Base-by-base conservation (phyloP, 495 filamentous ascomycete species). In the Clavariopsis aquatica region DNA sequence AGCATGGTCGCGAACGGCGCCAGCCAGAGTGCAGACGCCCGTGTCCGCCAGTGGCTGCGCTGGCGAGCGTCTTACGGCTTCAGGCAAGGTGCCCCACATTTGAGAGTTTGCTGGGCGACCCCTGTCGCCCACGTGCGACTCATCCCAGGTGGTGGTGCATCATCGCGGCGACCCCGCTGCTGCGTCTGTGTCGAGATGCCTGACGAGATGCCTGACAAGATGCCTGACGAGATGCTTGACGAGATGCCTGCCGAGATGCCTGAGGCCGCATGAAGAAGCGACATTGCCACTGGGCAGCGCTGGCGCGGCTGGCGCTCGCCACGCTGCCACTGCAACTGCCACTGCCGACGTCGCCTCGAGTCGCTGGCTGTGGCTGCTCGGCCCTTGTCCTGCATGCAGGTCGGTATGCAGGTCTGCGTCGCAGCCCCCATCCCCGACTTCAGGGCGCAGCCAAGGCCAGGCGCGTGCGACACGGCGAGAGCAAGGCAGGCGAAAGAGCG, bases 401-500 rank as follows among this genome's bases (percentile, higher is more conserved):
- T n/a, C n/a, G n/a, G n/a, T n/a, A n/a, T n/a, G n/a, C n/a, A n/a
- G n/a, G n/a, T n/a, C n/a, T n/a, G n/a, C n/a, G n/a, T n/a, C n/a
- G n/a, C n/a, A 13, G 31, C 38, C 15, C 38, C 15, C 38, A n/a
- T 43, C 38, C 38, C n/a, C 38, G n/a, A 43, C 38, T 10, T 17
- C 38, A n/a, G 38, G 38, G 38, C 38, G 38, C 38, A 17, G 38
- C 38, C 38, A 43, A 43, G 38, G 5, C 38, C 13, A 43, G 38
- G 2, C 2, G 38, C 13, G 38, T 27, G 51, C 24, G 23, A 26
- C n/a, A 17, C 26, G 24, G 12, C 13, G 51, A 51, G 51, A 15
- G 56, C 41, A 57, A 19, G 62, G 62, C 53, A 58, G 53, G 55
- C 52, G 54, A 60, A 47, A 55, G 34, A 55, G 55, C 66, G 55